These are phyloP conservation scores for Cystobasidium onofrii DNA, from an alignment of 768 basidiomycete genomes.

Conservation along the genomic window DNA sequence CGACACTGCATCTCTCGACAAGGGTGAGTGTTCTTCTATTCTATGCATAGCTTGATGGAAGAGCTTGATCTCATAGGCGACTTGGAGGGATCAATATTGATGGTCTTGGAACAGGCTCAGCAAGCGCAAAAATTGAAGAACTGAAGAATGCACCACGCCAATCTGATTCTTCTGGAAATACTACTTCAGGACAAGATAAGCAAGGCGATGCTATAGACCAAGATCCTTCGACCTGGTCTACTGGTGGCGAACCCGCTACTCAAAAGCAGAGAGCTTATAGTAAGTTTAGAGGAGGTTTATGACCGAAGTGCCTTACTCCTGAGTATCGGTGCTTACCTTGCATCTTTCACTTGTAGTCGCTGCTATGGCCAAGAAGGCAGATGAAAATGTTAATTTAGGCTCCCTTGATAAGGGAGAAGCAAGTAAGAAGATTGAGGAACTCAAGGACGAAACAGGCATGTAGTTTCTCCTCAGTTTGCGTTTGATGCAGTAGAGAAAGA, in stretches of 20 bases:
- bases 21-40: conserved; percentile 7
- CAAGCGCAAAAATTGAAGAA: conserved; percentile 21
- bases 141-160: conserved; percentile 15
- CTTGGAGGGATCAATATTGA: no score
- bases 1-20: conserved; percentile 30
- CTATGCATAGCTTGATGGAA: no score
- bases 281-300: no score
- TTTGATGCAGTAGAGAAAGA: neutral
- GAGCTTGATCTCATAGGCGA: no score
- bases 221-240: conserved; percentile 22
- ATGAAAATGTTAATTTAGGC: conserved; percentile 14
- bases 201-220: conserved; percentile 25
- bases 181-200: conserved; percentile 11
- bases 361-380: conserved; percentile 30
- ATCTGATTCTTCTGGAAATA: neutral
- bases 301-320: no score
- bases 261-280: conserved; percentile 26
- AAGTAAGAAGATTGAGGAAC: conserved; percentile 24
- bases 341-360: neutral
- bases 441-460: conserved; percentile 26
- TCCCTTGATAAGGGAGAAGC: conserved; percentile 27
- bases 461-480: neutral
- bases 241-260: conserved; percentile 25
- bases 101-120: neutral
- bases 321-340: no score